These are phyloP conservation scores for Mitragyna speciosa DNA, from an alignment of 257 asterid genomes.

Conservation along the genomic window DNA sequence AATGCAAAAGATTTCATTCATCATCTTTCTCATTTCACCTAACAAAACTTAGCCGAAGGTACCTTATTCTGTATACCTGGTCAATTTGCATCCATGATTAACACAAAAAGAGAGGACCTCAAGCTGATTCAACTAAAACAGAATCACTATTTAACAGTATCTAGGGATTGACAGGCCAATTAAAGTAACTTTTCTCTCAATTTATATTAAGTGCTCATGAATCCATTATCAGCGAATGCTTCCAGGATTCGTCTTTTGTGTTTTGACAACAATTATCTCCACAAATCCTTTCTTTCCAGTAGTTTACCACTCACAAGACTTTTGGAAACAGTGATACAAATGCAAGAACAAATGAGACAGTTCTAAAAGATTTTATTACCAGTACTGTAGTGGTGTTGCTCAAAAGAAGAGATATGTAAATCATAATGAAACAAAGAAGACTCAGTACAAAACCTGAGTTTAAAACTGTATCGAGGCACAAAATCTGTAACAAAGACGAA, in stretches of 20 bases:
- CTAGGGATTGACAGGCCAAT: not conserved
- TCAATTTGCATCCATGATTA: not conserved
- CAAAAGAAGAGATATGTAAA: conserved; percentile 64
- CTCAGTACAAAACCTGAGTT: too few relatives aligned
- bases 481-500: too few relatives aligned
- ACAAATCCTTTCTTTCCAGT: not conserved
- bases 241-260: not conserved
- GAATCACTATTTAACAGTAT: too few relatives aligned
- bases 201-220: too few relatives aligned
- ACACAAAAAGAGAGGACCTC: not conserved
- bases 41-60: too few relatives aligned
- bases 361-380: conserved; percentile 33
- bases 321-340: not conserved
- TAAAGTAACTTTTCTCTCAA: not conserved
- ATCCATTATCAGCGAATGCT: not conserved
- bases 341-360: not conserved
- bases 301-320: too few relatives aligned
- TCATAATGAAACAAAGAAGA: conserved; percentile 79
- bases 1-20: not conserved
- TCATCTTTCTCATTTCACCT: not conserved
- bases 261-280: not conserved
- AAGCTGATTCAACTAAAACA: not conserved
- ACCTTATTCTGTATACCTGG: not conserved
- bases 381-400: conserved; percentile 89
- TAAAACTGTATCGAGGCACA: too few relatives aligned